phyloP scores from a whole-genome alignment of 2,329 filamentous ascomycete genomes.

The Aspergillus arachidicola region DNA sequence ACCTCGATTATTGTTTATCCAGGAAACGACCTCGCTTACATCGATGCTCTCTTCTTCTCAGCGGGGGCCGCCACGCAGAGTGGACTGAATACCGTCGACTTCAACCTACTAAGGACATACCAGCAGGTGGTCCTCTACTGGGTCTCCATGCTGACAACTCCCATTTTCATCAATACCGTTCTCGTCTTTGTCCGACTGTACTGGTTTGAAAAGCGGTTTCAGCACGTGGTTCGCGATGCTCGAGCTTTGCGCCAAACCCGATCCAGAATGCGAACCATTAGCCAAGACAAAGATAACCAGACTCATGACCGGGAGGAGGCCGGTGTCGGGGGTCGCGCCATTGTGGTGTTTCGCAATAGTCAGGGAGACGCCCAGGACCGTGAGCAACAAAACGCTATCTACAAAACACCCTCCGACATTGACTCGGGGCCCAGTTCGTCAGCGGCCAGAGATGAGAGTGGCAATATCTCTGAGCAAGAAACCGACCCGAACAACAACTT shows the following conservation, averaged over 20 bases:
- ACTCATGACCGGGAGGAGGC: slow-evolving; percentile 37
- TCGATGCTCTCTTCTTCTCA: slow-evolving; percentile 88
- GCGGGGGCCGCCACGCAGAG: slow-evolving; percentile 87
- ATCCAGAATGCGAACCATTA: slow-evolving; percentile 60
- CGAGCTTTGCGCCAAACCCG: slow-evolving; percentile 66
- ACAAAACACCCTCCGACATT: slow-evolving; percentile 27
- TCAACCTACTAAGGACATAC: slow-evolving; percentile 69
- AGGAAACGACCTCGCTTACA: slow-evolving; percentile 67
- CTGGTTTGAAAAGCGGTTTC: slow-evolving; percentile 97
- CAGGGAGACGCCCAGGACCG: slow-evolving; percentile 30
- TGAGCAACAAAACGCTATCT: slow-evolving; percentile 18
- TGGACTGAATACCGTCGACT: slow-evolving; percentile 76
- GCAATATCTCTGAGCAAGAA: slow-evolving; percentile 21
- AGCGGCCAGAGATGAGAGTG: slow-evolving; percentile 23
- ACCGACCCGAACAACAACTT: slow-evolving; percentile 9
- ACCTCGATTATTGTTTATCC: slow-evolving; percentile 78
- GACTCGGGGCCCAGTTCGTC: slow-evolving; percentile 30
- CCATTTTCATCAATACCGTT: slow-evolving; percentile 79
- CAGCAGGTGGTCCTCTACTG: slow-evolving; percentile 75
- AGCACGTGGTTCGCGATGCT: slow-evolving; percentile 76
- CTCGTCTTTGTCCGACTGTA: slow-evolving; percentile 93
- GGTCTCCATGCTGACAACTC: slow-evolving; percentile 73
- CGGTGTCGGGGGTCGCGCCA: slow-evolving; percentile 41
- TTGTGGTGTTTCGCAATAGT: slow-evolving; percentile 41
- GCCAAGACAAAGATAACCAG: slow-evolving; percentile 46